Conservation (phyloP, 805 yeast genomes). For the Komagataella phaffii region DNA sequence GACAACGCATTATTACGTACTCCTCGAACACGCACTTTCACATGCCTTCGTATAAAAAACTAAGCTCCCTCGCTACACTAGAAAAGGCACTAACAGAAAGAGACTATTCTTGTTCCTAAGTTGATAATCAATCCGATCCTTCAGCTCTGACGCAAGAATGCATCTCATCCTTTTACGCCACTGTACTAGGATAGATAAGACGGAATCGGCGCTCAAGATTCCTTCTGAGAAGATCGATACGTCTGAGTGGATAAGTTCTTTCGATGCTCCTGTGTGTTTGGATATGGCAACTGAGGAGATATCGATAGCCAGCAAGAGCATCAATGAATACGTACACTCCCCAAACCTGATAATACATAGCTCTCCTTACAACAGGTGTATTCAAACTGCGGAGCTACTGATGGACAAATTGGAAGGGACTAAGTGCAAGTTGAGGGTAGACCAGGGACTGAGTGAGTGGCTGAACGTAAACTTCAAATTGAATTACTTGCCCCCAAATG, state of each 20-base stretch:
- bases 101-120: not conserved
- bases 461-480: constrained; percentile 24
- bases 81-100: not conserved
- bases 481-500: constrained; percentile 28
- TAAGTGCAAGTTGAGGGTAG: constrained; percentile 18
- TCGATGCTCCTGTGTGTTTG: constrained; percentile 20
- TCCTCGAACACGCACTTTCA: not conserved
- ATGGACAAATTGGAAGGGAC: constrained; percentile 4
- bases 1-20: not conserved
- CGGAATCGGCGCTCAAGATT: not conserved
- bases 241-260: constrained; percentile 18
- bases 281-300: constrained; percentile 12
- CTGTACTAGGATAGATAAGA: constrained; percentile 18
- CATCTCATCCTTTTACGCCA: constrained; percentile 19
- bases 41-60: not conserved
- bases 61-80: not conserved
- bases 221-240: constrained; percentile 8
- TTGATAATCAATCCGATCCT: not conserved
- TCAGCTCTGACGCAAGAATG: constrained; percentile 8
- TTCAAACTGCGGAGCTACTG: constrained; percentile 24
- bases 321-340: not conserved
- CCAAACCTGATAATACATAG: constrained; percentile 18
- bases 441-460: constrained; percentile 30
- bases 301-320: constrained; percentile 12
- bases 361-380: constrained; percentile 30